Evolutionary conservation across 108 stramenopile genomes (phyloP).

Genomic region (Tribonema minus): DNA sequence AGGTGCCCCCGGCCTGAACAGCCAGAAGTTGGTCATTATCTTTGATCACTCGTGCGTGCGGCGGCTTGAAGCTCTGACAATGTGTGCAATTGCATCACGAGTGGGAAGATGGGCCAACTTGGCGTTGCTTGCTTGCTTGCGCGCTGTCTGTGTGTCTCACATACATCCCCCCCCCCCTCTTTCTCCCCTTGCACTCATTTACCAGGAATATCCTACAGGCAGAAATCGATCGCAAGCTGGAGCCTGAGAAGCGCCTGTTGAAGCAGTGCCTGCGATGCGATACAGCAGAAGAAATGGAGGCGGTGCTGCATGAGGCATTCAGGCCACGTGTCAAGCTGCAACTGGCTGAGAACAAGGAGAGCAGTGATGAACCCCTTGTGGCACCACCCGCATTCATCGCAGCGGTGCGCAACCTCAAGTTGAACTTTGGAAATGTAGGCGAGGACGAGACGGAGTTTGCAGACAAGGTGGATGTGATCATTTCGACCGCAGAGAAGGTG

Average conservation of each 20-base stretch:
- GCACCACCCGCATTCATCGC: slow-evolving; percentile 35
- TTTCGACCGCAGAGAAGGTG: slow-evolving; percentile 36
- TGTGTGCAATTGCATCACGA: too few species aligned
- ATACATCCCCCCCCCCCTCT: neutral
- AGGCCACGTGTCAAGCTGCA: slow-evolving; percentile 28
- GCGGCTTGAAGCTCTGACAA: too few species aligned
- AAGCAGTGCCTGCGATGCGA: slow-evolving; percentile 17
- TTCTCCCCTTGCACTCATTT: neutral
- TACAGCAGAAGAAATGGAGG: neutral
- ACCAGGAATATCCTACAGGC: neutral
- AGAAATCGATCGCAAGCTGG: slow-evolving; percentile 10
- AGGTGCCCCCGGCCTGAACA: too few species aligned
- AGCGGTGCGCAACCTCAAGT: slow-evolving; percentile 7
- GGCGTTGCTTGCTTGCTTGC: neutral
- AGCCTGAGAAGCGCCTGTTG: slow-evolving; percentile 24
- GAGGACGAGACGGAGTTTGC: slow-evolving; percentile 30
- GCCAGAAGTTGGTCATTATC: too few species aligned
- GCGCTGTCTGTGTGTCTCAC: neutral
- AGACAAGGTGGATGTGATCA: slow-evolving; percentile 26
- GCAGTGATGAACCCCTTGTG: slow-evolving; percentile 16
- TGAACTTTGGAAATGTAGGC: slow-evolving; percentile 38
- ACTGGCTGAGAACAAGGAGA: slow-evolving; percentile 7
- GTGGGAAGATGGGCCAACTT: too few species aligned
- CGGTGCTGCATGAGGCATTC: slow-evolving; percentile 30
- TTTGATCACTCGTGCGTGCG: too few species aligned